These are phyloP conservation scores for Parathielavia appendiculata DNA, from an alignment of 495 filamentous ascomycete species.

Conservation along the genomic window DNA sequence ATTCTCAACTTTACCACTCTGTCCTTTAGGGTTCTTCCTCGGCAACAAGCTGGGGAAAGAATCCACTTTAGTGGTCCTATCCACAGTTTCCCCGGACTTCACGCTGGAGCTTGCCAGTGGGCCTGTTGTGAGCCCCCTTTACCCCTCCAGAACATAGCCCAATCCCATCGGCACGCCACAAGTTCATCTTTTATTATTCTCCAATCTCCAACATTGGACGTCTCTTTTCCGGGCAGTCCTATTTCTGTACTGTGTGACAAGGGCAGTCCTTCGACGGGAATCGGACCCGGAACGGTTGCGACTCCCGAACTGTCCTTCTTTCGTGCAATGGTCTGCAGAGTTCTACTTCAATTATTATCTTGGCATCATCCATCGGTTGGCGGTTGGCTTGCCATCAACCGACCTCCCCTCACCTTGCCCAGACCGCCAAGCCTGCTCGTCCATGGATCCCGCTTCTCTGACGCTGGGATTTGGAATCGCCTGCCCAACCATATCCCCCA, in stretches of 20 bases:
- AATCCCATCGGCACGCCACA: neutral
- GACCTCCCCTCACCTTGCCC: neutral
- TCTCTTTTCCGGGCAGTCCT: no score
- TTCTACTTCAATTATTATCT: neutral
- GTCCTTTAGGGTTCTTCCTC: neutral
- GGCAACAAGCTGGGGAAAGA: neutral
- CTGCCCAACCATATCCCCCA: neutral
- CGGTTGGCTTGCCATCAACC: neutral
- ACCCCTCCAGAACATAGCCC: no score
- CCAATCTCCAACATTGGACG: no score
- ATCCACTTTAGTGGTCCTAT: neutral
- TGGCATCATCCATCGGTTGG: neutral
- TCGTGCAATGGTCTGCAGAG: neutral
- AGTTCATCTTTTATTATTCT: no score
- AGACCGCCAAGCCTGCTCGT: constrained; percentile 8
- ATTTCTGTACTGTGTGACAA: no score
- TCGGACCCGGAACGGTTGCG: no score
- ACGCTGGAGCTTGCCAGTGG: no score
- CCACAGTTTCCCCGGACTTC: neutral
- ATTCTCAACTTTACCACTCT: neutral
- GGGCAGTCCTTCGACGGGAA: neutral
- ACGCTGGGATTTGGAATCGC: no score
- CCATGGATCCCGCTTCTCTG: neutral
- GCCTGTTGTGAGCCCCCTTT: no score
- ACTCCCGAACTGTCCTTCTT: neutral